Evolutionary conservation across 148 eudicot species (phyloP), one percentile per base, ranked within the genome.

Genomic region (Cornus suecica): DNA sequence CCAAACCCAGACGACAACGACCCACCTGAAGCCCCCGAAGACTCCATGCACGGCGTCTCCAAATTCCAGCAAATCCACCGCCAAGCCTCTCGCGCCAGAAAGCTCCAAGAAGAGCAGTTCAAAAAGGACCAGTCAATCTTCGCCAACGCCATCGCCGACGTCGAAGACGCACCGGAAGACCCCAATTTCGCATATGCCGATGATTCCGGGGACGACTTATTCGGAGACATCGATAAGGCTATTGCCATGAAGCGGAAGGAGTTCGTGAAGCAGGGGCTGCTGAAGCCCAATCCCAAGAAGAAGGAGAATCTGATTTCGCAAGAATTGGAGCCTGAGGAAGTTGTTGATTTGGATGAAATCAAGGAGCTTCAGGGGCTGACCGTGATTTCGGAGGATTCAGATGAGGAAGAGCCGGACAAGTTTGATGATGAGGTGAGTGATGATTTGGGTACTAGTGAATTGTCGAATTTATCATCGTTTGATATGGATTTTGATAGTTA

Each of bases 1-100:
- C 97, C 97, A 0, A 74, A 79, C 74, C 94, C 97, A 0, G 51
- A 90, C 18, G 91, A 87, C 79, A 91, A 91, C 24, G 99, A 95
- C 84, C 99, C 99, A 0, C 97, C 99, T 0, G 99, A 95, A 83
- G 97, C 97, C 32, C 84, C 92, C 1, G 99, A 95, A 64, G 99
- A 95, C 78, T 81, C 97, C 16, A 83, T 90, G 66, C 97, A 94
- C 76, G 99, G 99, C 20, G 91, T 94, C 71, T 86, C 90, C 70
- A 91, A 86, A 70, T 92, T 87, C 90, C 83, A 85, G 70, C 99
- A 95, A 74, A 90, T 95, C 66, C 73, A 76, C 32, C 91, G 92
- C 77, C 92, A 93, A 41, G 97, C 97, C 0, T 72, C 94, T 13
- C 87, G 88, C 0, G 97, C 93, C 2, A 74, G 97, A 2, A 90